Conservation (phyloP, 495 filamentous ascomycete species). For the Penicillium cataractarum region DNA sequence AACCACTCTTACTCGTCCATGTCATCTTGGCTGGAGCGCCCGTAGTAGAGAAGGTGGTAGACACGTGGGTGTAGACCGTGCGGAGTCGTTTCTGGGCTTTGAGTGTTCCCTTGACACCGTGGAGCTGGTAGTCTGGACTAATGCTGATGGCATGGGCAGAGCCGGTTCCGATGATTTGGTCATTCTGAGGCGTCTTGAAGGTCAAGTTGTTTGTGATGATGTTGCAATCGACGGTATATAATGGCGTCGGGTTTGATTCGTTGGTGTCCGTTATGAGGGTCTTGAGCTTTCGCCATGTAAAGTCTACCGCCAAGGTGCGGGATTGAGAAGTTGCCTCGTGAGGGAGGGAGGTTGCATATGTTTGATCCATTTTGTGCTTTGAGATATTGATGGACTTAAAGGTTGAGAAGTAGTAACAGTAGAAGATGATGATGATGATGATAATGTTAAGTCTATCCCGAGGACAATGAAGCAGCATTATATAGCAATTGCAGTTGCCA, state of each 20-base stretch:
- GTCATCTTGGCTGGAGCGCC: conserved; percentile 20
- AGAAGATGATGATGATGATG: too few relatives aligned
- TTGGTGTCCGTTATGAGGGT: conserved; percentile 5
- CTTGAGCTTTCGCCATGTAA: conserved; percentile 4
- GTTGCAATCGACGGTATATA: conserved; percentile 12
- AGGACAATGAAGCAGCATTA: neutral
- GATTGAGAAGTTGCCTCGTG: neutral
- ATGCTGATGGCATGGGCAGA: conserved; percentile 22
- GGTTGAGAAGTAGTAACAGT: too few relatives aligned
- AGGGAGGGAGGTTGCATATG: conserved; percentile 3
- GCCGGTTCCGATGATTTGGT: conserved; percentile 21
- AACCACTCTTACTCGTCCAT: conserved; percentile 24
- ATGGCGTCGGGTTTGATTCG: conserved; percentile 3
- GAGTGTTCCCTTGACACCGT: conserved; percentile 20
- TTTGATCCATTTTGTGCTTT: conserved; percentile 1
- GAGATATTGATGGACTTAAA: neutral
- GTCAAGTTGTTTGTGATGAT: conserved; percentile 23
- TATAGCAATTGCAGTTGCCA: neutral
- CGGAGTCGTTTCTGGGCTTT: conserved; percentile 24
- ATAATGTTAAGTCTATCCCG: neutral
- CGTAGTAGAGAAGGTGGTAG: conserved; percentile 22
- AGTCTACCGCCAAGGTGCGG: conserved; percentile 6
- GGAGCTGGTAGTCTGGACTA: conserved; percentile 20
- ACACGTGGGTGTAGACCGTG: conserved; percentile 28
- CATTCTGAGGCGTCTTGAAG: conserved; percentile 7